Percentiles rank a stretch among this genome's conserved stretches.
Conservation (phyloP, 1,284 basidiomycete species). For the Tilletiopsis washingtonensis region DNA sequence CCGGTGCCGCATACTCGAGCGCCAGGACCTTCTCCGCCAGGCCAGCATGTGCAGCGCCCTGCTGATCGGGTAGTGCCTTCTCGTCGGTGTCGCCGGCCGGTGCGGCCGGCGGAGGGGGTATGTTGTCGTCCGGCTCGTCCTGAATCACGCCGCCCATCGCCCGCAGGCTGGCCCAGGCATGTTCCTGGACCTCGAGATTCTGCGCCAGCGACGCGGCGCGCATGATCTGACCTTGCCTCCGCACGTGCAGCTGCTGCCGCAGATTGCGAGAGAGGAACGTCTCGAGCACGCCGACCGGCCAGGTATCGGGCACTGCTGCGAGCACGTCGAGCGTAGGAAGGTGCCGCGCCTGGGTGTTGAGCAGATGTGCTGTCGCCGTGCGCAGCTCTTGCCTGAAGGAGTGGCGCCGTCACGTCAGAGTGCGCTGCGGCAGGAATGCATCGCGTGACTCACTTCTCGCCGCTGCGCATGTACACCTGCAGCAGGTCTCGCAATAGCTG, state of each 20-base stretch:
- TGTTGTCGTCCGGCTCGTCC: constrained; percentile 5
- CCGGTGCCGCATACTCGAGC: no score
- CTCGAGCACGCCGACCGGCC: constrained; percentile 27
- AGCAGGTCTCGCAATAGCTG: constrained; percentile 2
- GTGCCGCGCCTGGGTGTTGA: constrained; percentile 29
- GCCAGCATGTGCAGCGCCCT: no score
- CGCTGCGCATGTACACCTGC: constrained; percentile 6
- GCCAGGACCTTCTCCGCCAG: no score
- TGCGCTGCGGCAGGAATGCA: no score
- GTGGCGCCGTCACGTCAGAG: no score
- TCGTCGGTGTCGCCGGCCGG: no score
- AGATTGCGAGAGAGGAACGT: constrained; percentile 31
- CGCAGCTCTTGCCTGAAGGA: constrained; percentile 26
- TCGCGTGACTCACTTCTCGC: background rate
- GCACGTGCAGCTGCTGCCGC: constrained; percentile 18
- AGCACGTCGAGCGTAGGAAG: constrained; percentile 29
- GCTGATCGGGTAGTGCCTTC: no score
- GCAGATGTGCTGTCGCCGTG: constrained; percentile 27
- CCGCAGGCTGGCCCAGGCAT: constrained; percentile 24
- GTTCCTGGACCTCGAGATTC: constrained; percentile 25
- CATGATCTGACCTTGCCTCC: constrained; percentile 22
- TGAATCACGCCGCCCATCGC: constrained; percentile 6
- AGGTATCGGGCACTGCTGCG: constrained; percentile 23
- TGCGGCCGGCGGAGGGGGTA: no score
- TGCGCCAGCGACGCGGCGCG: constrained; percentile 23